Conservation (phyloP, 176 grass and related monocot genomes). For the Metroxylon sagu region DNA sequence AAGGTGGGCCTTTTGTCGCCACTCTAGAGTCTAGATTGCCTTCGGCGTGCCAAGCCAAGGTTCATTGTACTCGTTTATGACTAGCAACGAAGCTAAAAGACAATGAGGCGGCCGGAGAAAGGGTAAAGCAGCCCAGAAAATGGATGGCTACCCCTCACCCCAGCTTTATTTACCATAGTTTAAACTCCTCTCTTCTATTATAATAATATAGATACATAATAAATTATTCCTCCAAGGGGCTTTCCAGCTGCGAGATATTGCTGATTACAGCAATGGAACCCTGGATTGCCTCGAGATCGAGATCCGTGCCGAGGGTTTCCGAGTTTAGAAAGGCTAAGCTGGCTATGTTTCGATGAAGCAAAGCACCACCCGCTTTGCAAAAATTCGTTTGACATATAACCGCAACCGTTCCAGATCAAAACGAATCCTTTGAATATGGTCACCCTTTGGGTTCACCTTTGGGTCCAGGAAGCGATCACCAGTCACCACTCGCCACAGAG, state of each 20-base stretch:
- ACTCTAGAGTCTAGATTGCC: background rate
- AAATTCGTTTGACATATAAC: too few species aligned
- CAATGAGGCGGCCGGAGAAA: background rate
- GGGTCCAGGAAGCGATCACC: too few species aligned
- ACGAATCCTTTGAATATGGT: too few species aligned
- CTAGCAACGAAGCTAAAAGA: conserved; percentile 6
- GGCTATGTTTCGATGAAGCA: background rate
- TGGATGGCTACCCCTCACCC: too few species aligned
- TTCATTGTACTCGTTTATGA: background rate
- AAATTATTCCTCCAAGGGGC: background rate
- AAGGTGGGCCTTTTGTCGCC: conserved; percentile 9
- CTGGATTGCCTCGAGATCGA: background rate
- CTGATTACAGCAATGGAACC: background rate
- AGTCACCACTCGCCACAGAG: too few species aligned
- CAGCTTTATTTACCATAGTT: too few species aligned
- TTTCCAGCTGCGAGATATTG: background rate
- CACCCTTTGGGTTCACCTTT: too few species aligned
- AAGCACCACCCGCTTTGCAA: too few species aligned
- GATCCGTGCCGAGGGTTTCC: background rate
- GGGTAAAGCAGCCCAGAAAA: too few species aligned
- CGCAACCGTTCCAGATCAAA: too few species aligned
- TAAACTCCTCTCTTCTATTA: too few species aligned
- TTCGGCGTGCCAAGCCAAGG: background rate
- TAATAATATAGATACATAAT: too few species aligned
- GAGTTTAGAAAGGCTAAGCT: conserved; percentile 25